Evolutionary conservation across 805 yeast species (phyloP).

Genomic region (Diddensiella santjacobensis): DNA sequence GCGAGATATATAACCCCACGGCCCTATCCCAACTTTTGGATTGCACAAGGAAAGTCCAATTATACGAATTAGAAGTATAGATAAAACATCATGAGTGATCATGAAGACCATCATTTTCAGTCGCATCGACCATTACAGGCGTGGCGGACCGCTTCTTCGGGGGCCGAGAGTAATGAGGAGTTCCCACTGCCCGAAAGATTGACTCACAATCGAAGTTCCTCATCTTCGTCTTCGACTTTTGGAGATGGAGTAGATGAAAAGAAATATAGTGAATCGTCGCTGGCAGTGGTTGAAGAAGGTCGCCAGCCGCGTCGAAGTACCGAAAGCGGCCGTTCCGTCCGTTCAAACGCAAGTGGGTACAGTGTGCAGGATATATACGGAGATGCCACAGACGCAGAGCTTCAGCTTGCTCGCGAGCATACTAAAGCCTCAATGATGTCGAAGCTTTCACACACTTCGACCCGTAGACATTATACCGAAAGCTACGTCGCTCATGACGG

Average conservation of each 20-base stretch:
- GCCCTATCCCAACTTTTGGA: no score
- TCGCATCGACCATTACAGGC: slow-evolving; percentile 5
- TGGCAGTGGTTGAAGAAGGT: slow-evolving; percentile 3
- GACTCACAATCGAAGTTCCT: slow-evolving; percentile 2
- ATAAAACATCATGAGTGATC: slow-evolving; percentile 2
- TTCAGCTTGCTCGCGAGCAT: slow-evolving; percentile 41
- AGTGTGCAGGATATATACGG: slow-evolving; percentile 40
- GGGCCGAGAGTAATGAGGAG: neutral
- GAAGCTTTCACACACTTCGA: slow-evolving; percentile 34
- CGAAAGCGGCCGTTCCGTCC: neutral
- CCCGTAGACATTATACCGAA: slow-evolving; percentile 22
- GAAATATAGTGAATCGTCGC: neutral
- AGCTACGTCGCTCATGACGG: slow-evolving; percentile 20
- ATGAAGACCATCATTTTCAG: slow-evolving; percentile 11
- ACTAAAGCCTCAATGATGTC: slow-evolving; percentile 43
- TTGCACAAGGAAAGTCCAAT: no score
- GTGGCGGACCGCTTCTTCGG: slow-evolving; percentile 3
- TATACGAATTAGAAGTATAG: no score
- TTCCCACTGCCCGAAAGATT: slow-evolving; percentile 1
- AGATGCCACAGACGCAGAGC: slow-evolving; percentile 35
- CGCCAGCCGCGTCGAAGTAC: neutral
- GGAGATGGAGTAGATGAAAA: slow-evolving; percentile 6
- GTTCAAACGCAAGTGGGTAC: slow-evolving; percentile 19
- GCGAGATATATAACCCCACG: neutral
- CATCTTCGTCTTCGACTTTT: slow-evolving; percentile 1